Evolutionary conservation across 441 rosid genomes (phyloP), one percentile per base, ranked within the genome.

Genomic region (Erysimum cheiri): DNA sequence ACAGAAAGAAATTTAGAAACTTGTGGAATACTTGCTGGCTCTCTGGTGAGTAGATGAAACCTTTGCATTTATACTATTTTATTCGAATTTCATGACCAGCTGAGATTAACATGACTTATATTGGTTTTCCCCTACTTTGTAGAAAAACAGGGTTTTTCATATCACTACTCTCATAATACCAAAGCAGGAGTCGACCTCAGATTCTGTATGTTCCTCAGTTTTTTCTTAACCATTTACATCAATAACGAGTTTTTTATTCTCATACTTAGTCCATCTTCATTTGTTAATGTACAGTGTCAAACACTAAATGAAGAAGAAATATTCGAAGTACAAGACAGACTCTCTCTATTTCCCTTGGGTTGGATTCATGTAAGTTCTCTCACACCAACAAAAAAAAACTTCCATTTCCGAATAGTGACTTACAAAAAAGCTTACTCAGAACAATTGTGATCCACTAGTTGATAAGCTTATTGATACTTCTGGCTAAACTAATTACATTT

Each of bases 101-200:
- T 35, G 37, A 59, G 24, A 53, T 36, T 3, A 15, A 35, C 44
- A 48, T 8, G 26, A 48, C 77, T 61, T 54, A 77, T 33, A 31
- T 64, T n/a, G 32, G 47, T 17, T 41, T 41, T 44, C 12, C 6
- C 15, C 8, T 35, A 22, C 46, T 60, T 59, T 69, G 80, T 41
- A 90, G 98, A 92, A 89, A 90, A 89, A 95, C 83, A 89, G 88
- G 85, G 93, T 89, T 53, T 95, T 95, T 80, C 93, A 95, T 58
- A 89, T 95, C 71, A 92, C 93, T 35, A 85, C 90, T 5, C 99
- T 95, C 69, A 90, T 92, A 72, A 77, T 95, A 67, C 98, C 98
- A 55, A 95, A 95, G 91, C 98, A 95, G 78, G 97, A 92, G 81
- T 87, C 97, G 40, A 95, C 99, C 58, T 90, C 99, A 57, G 98